phyloP scores from a whole-genome alignment of 371 early-diverging fungal species.

The Coemansia sp. region DNA sequence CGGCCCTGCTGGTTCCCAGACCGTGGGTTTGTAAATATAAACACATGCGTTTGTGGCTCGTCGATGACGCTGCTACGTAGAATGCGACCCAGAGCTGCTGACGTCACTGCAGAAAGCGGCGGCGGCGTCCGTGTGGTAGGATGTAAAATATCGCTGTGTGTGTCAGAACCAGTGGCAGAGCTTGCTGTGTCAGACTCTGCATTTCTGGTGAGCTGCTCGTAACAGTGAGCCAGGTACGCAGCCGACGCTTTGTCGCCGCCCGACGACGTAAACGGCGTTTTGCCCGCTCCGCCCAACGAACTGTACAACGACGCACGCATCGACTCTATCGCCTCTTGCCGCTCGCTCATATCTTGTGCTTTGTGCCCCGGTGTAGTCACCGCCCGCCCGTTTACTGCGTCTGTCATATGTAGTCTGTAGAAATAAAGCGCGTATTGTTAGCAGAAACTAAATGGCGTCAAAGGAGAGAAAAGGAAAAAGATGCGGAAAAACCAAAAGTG shows the following conservation, averaged over 20 bases:
- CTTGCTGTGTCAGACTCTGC: not conserved
- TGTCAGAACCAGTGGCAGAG: too few relatives aligned
- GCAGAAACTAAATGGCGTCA: not conserved
- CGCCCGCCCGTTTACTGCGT: not conserved
- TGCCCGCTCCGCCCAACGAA: slow-evolving; percentile 15
- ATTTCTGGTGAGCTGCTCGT: slow-evolving; percentile 42
- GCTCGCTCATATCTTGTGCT: not conserved
- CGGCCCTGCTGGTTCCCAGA: slow-evolving; percentile 62
- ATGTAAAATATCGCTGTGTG: too few relatives aligned
- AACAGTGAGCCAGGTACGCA: slow-evolving; percentile 38
- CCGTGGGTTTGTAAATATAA: slow-evolving; percentile 66
- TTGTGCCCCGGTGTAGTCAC: not conserved
- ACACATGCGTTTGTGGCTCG: slow-evolving; percentile 58
- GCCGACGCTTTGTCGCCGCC: slow-evolving; percentile 28
- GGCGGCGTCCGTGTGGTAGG: not conserved
- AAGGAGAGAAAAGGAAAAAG: slow-evolving; percentile 1
- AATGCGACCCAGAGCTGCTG: slow-evolving; percentile 17
- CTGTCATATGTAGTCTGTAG: not conserved
- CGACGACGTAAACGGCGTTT: slow-evolving; percentile 36
- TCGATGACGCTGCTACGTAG: slow-evolving; percentile 15
- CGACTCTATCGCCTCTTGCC: not conserved
- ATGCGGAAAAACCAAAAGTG: not conserved
- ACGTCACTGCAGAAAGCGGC: slow-evolving; percentile 1
- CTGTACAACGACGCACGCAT: slow-evolving; percentile 4
- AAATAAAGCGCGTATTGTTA: not conserved